Base-by-base conservation (phyloP, 202 grass and related monocot genomes). In the Hordeum pubiflorum region DNA sequence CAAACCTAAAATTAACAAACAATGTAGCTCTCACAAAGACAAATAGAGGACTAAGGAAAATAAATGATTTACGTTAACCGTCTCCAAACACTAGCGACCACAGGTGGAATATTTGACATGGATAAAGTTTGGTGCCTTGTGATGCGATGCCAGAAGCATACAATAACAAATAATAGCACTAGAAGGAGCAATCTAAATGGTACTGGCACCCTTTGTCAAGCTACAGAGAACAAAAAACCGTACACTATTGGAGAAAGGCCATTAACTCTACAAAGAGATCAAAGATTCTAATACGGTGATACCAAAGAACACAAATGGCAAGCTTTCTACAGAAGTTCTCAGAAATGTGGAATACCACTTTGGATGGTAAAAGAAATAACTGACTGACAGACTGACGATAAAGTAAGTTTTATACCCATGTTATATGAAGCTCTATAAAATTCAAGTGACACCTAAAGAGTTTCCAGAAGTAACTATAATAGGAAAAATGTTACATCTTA, bases 1-100 rank as follows among this genome's bases (percentile, higher is more conserved):
- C 58, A 22, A 86, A 99, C 89, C 87, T 94, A 17, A 18, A 54
- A n/a, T 54, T 54, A 54, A 54, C 6, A n/a, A n/a, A 40, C 0
- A n/a, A 54, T n/a, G 50, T 54, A n/a, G 17, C 50, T n/a, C 50
- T 54, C 17, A 50, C 46, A 54, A 50, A 50, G 1, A 54, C 6
- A 52, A n/a, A 38, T 29, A 33, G 21, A 72, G 15, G 46, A 52
- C 48, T 48, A 70, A 50, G 5, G 44, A 31, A 43, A 81, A 78
- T 31, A 71, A 62, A 5, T 32, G 32, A 5, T 69, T 12, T 54
- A n/a, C 4, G 5, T n/a, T 69, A 38, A 68, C 39, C 9, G 39
- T 18, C 13, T 39, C 2, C 52, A 44, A 77, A 58, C 12, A 32
- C 50, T 44, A 33, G 72, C 33, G 44, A 77, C 43, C 63, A 58